Evolutionary conservation across 345 rosid genomes (phyloP).

Genomic region (Syzygium jambos): DNA sequence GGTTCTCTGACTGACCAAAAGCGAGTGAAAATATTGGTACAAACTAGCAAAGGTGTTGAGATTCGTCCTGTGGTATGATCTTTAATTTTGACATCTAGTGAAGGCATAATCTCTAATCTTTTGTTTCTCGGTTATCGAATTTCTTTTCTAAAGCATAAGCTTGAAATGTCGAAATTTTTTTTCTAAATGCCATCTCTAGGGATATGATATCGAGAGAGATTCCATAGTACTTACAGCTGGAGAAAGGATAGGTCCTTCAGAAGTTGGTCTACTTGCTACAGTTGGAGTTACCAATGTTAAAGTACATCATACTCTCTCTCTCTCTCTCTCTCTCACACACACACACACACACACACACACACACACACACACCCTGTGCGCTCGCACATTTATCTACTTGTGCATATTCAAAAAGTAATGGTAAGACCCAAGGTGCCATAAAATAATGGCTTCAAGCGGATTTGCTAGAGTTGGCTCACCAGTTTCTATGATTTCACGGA

Average conservation of each 20-base stretch:
- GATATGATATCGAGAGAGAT: conserved; percentile 77
- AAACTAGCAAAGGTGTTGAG: conserved; percentile 58
- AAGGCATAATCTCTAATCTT: background rate
- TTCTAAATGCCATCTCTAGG: conserved; percentile 31
- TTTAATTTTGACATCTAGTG: background rate
- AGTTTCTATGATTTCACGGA: background rate
- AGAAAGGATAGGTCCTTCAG: conserved; percentile 79
- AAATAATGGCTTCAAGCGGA: background rate
- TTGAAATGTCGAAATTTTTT: background rate
- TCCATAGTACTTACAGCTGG: conserved; percentile 59
- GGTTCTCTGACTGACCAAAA: conserved; percentile 24
- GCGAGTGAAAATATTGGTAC: conserved; percentile 57
- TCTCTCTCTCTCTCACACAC: background rate
- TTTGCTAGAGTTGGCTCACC: background rate
- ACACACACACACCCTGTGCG: background rate
- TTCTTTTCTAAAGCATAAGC: background rate
- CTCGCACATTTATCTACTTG: background rate
- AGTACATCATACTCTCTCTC: conserved; percentile 28
- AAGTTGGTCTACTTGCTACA: conserved; percentile 86
- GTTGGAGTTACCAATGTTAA: conserved; percentile 72
- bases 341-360: background rate
- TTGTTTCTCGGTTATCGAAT: background rate
- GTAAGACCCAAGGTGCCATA: background rate
- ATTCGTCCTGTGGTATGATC: conserved; percentile 90
- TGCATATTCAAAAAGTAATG: background rate